Evolutionary conservation across 208 protist species (phyloP).

Genomic region (Leishmania mexicana): DNA sequence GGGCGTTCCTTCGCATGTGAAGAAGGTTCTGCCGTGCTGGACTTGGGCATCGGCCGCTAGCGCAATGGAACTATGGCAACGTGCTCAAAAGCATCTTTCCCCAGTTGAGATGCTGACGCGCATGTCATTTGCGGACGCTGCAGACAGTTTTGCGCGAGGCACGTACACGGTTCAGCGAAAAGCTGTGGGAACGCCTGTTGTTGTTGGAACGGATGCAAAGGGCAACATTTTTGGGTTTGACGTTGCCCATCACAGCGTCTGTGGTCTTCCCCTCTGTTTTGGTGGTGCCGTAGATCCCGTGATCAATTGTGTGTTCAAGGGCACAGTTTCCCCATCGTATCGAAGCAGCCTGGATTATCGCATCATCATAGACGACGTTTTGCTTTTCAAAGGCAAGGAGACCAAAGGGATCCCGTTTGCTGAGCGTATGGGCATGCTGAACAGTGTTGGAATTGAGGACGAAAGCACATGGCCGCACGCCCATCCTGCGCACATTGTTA

Average conservation of each 20-base stretch:
- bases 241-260: constrained; percentile 51
- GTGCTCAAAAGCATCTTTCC: constrained; percentile 25
- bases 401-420: constrained; percentile 53
- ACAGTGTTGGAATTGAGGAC: constrained; percentile 60
- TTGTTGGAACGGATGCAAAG: constrained; percentile 54
- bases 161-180: constrained; percentile 52
- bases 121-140: constrained; percentile 60
- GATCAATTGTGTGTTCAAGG: constrained; percentile 64
- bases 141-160: constrained; percentile 58
- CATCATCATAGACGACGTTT: constrained; percentile 79
- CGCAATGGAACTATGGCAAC: constrained; percentile 38
- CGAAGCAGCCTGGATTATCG: constrained; percentile 56
- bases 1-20: constrained; percentile 47
- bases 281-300: constrained; percentile 27
- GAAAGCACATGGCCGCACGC: constrained; percentile 73
- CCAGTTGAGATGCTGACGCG: constrained; percentile 54
- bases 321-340: constrained; percentile 60
- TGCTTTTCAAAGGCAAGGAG: constrained; percentile 66
- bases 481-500: constrained; percentile 49
- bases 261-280: constrained; percentile 70
- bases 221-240: constrained; percentile 74
- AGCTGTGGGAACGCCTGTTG: constrained; percentile 43
- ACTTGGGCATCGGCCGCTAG: constrained; percentile 35
- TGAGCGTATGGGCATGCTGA: constrained; percentile 62
- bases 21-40: constrained; percentile 26